Evolutionary conservation across 768 basidiomycete genomes (phyloP).

Genomic region (Rhizopogon vinicolor): DNA sequence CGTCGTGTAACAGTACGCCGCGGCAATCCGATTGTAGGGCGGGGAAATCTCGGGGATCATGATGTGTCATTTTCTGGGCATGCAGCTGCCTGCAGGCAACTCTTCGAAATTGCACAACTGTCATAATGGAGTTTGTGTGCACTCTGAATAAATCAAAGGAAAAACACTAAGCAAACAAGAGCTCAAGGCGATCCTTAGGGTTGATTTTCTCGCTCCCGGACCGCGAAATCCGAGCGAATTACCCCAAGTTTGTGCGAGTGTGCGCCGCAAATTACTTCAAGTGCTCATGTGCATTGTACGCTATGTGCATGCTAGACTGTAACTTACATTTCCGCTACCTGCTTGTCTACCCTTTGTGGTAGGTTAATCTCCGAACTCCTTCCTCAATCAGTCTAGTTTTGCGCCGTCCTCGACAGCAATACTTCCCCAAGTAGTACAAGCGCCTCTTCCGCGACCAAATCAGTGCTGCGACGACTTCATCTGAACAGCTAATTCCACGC

Average conservation of each 20-base stretch:
- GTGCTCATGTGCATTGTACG: no score
- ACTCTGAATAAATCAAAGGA: no score
- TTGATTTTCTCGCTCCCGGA: not conserved
- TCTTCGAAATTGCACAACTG: not conserved
- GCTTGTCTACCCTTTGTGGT: constrained; percentile 1
- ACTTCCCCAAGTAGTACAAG: not conserved
- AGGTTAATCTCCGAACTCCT: constrained; percentile 1
- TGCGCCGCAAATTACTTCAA: not conserved
- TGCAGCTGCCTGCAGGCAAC: not conserved
- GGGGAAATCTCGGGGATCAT: not conserved
- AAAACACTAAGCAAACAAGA: not conserved
- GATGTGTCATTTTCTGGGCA: not conserved
- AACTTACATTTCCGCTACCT: not conserved
- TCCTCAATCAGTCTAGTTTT: not conserved
- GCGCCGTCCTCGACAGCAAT: not conserved
- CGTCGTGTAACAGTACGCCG: not conserved
- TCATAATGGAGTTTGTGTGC: not conserved
- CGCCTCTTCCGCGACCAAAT: not conserved
- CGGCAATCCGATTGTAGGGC: not conserved
- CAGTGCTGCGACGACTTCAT: not conserved
- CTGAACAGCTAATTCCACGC: not conserved
- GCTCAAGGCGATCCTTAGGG: not conserved
- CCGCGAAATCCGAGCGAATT: not conserved
- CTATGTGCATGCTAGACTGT: no score
- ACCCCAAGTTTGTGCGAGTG: not conserved